These are phyloP conservation scores for Penicillium macrosclerotiorum DNA, from an alignment of 495 filamentous ascomycete genomes.

Conservation along the genomic window DNA sequence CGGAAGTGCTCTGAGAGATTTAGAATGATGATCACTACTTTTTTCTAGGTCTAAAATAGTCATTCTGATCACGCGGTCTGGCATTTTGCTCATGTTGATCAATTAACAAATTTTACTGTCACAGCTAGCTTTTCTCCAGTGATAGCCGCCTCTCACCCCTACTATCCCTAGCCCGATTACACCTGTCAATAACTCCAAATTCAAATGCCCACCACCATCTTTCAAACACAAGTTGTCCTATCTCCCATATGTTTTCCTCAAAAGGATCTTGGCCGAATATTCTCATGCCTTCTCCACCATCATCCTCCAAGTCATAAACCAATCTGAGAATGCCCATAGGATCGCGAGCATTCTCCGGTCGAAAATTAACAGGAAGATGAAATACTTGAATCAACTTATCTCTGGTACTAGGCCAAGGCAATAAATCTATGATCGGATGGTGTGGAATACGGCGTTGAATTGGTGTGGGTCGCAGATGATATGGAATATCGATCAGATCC, in stretches of 20 bases:
- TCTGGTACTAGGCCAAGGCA: conserved; percentile 49
- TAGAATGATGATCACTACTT: background rate
- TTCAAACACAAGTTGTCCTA: conserved; percentile 46
- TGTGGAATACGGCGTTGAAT: conserved; percentile 37
- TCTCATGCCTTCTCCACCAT: conserved; percentile 36
- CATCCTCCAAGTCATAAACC: conserved; percentile 49
- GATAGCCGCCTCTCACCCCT: conserved; percentile 16
- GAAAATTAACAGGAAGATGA: conserved; percentile 32
- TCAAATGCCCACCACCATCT: conserved; percentile 55
- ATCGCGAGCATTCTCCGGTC: conserved; percentile 34
- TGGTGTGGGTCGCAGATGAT: conserved; percentile 25
- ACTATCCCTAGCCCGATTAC: conserved; percentile 36
- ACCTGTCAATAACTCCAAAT: conserved; percentile 32
- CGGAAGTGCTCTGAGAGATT: conserved; percentile 13
- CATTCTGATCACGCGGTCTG: no score
- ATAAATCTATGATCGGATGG: conserved; percentile 48
- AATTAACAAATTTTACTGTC: no score
- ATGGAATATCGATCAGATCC: conserved; percentile 18
- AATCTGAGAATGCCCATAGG: conserved; percentile 37
- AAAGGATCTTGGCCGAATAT: conserved; percentile 37
- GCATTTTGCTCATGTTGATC: no score
- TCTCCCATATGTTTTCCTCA: conserved; percentile 40
- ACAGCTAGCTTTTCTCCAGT: background rate
- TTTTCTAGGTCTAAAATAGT: no score
- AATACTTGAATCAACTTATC: conserved; percentile 45